Base-by-base conservation (phyloP, 805 yeast genomes). In the Nakazawaea wickerhamii region DNA sequence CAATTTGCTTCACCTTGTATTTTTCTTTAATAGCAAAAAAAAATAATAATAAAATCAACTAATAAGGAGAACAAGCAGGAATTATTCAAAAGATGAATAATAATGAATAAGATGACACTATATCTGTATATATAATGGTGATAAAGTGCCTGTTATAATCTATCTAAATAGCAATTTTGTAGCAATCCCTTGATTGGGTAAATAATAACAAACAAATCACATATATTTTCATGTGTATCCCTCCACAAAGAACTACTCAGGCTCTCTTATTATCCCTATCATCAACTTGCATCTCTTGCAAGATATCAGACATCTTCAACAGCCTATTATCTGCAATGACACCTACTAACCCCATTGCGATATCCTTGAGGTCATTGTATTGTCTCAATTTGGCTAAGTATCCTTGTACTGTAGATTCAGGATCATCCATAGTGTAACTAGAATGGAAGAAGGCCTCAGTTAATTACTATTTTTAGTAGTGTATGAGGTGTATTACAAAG, bases 321-420 rank as follows among this genome's bases (percentile, higher is more conserved):
- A 68, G 61, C 45, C 77, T 65, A 46, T 78, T 82, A 40, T 75
- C 78, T 0, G 86, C 83, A 25, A 82, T 77, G 64, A 79, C 57
- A 31, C 74, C 71, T 9, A 79, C 71, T 47, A 83, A 55, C 5
- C 73, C 69, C 41, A 79, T 52, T 0, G 86, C 84, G 2, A 70
- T 66, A 53, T 82, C 89, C 51, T 75, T 72, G 19, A 83, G 58
- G 46, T 80, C 86, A 51, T 82, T 79, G 57, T 81, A 83, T 41
- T 64, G 60, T 47, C 77, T 76, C 30, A 82, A 58, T 40, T 67
- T 65, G 21, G 57, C 53, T 19, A 82, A 77, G 49, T 83, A 87
- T 21, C 55, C 52, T 32, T 67, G 64, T n/a, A 74, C 71, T 1
- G 79, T 62, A 1, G 53, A 58, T 31, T 68, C 71, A 1, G 80